phyloP scores from a whole-genome alignment of 495 filamentous ascomycete species.

The Aspergillus sclerotiicarbonarius region DNA sequence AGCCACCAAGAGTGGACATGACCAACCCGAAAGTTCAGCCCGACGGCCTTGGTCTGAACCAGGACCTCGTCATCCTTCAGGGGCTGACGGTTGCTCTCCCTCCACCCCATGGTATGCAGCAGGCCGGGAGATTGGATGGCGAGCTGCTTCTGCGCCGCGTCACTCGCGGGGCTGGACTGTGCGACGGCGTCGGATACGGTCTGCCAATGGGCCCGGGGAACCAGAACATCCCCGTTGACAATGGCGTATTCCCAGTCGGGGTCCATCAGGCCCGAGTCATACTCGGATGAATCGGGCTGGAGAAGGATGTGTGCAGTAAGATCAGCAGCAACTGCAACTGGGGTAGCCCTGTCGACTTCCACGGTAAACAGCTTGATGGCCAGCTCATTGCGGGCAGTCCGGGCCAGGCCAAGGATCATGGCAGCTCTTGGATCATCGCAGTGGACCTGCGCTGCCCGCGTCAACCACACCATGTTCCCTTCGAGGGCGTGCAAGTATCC shows the following conservation, averaged over 20 bases:
- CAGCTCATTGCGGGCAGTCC: conserved; percentile 42
- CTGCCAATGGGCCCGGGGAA: conserved; percentile 28
- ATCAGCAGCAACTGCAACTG: conserved; percentile 6
- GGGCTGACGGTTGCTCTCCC: no score
- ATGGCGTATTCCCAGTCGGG: conserved; percentile 37
- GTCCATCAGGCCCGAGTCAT: background rate
- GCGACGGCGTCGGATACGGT: background rate
- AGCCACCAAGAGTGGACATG: background rate
- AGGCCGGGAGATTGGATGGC: background rate
- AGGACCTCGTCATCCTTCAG: conserved; percentile 27
- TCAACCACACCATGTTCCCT: conserved; percentile 41
- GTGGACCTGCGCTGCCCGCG: conserved; percentile 26
- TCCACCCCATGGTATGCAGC: background rate
- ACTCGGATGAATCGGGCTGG: background rate
- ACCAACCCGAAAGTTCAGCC: conserved; percentile 41
- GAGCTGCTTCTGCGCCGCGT: background rate
- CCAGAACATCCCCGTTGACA: conserved; percentile 22
- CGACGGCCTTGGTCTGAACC: conserved; percentile 34
- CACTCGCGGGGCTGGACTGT: background rate
- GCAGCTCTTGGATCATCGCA: conserved; percentile 39
- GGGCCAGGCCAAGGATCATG: conserved; percentile 36
- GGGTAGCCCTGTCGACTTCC: conserved; percentile 32
- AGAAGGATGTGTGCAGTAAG: conserved; percentile 24
- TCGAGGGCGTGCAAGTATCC: conserved; percentile 15
- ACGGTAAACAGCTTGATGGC: conserved; percentile 35